These are phyloP conservation scores for Carallia pectinifolia DNA, from an alignment of 345 rosid species.

Conservation along the genomic window DNA sequence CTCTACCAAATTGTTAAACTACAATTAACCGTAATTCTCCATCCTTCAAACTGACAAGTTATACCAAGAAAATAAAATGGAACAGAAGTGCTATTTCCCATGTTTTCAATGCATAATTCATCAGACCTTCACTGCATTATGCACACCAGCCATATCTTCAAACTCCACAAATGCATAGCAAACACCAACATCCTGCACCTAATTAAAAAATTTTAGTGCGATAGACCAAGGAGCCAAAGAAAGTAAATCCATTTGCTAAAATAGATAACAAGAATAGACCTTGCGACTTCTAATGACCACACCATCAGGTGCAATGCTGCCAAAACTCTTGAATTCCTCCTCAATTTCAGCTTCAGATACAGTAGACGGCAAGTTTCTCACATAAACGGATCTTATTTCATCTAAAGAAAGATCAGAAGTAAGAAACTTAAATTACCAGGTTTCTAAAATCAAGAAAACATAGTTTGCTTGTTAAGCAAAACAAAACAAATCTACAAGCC, in stretches of 20 bases:
- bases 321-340: constrained; percentile 67
- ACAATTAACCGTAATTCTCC: background rate
- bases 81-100: background rate
- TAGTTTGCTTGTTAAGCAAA: background rate
- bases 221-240: background rate
- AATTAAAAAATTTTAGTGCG: constrained; percentile 13
- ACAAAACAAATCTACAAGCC: background rate
- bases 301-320: constrained; percentile 55
- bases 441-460: background rate
- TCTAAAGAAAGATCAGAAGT: constrained; percentile 31
- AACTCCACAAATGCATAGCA: constrained; percentile 78
- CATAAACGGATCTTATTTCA: constrained; percentile 66
- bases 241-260: background rate
- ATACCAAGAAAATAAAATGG: background rate
- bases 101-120: constrained; percentile 3
- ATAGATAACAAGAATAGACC: constrained; percentile 32
- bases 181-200: constrained; percentile 62
- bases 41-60: background rate
- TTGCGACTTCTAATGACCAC: constrained; percentile 67
- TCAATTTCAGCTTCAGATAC: constrained; percentile 62
- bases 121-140: constrained; percentile 52
- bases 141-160: constrained; percentile 60
- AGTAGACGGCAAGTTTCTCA: constrained; percentile 52
- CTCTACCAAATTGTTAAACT: background rate
- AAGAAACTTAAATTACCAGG: background rate